Evolutionary conservation across 495 filamentous ascomycete species (phyloP), one percentile per base, ranked within the genome.

Genomic region (Patellaria atrata): DNA sequence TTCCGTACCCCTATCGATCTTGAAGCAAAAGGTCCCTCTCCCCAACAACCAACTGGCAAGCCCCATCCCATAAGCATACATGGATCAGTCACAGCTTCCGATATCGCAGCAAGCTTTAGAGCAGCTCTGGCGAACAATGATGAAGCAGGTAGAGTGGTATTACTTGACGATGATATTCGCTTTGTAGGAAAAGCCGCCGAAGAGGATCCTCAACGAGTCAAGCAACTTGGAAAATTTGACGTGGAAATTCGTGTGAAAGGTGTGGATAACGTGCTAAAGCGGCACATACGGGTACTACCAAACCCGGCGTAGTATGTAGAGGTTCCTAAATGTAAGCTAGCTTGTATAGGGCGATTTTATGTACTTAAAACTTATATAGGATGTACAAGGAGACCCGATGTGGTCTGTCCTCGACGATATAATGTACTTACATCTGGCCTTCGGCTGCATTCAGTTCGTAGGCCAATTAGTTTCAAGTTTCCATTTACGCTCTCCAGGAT

Each of bases 161-260:
- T 77, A 2, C 41, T 39, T 0, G 55, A 70, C 8, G 66, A 69
- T 34, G 62, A 77, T 27, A 52, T 77, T 14, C 40, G 38, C 4
- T 74, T 77, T 43, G 40, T 65, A 15, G 43, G 38, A 5, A 28
- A 45, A 17, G 34, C 36, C 25, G 22, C 35, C 22, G 48, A 43
- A 8, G 34, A 52, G 47, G 25, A 45, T 36, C 30, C 38, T 22
- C 20, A 41, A 26, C 38, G 53, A 44, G 51, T 77, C 12, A 75
- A 75, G 56, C 50, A 57, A 21, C 43, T 76, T 4, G 72, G 72
- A 10, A 50, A 61, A 13, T 75, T 64, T 38, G 48, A 56, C 22
- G 56, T 75, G 31, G 66, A 71, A 41, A 64, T 76, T 22, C 51
- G 42, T 32, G 43, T 71, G 26, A 67, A 63, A 30, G 73, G 68